Evolutionary conservation across 1,284 basidiomycete genomes (phyloP).

Genomic region (Polyporus tsugae): DNA sequence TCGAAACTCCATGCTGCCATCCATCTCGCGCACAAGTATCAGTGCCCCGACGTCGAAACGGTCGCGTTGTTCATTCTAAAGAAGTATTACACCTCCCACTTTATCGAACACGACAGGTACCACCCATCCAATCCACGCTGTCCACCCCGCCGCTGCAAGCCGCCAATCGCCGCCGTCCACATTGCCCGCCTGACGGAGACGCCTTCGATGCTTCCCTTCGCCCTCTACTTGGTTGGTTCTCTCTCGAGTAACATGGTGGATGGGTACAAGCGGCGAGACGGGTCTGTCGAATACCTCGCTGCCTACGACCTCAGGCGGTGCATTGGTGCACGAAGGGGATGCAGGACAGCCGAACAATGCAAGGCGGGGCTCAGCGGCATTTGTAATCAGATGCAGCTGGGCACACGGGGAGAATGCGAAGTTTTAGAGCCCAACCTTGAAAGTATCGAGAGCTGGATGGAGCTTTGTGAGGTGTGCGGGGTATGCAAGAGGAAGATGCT

Average conservation of each 20-base stretch:
- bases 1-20: constrained; percentile 2
- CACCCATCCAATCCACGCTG: too few relatives aligned
- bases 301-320: not conserved
- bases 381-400: too few relatives aligned
- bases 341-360: not conserved
- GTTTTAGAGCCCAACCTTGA: not conserved
- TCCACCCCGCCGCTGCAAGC: not conserved
- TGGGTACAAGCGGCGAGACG: not conserved
- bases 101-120: too few relatives aligned
- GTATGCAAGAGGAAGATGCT: not conserved
- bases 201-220: constrained; percentile 4
- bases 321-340: not conserved
- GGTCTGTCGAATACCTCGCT: not conserved
- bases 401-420: not conserved
- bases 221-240: not conserved
- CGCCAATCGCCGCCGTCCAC: not conserved
- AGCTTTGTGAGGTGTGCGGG: not conserved
- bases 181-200: constrained; percentile 9
- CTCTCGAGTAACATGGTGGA: not conserved
- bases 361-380: not conserved
- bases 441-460: not conserved
- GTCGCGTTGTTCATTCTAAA: too few relatives aligned
- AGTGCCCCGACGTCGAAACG: too few relatives aligned
- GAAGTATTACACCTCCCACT: too few relatives aligned
- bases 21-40: constrained; percentile 6